Evolutionary conservation across 176 grass and related monocot species (phyloP), one percentile per base, ranked within the genome.

Genomic region (Carex scoparia): DNA sequence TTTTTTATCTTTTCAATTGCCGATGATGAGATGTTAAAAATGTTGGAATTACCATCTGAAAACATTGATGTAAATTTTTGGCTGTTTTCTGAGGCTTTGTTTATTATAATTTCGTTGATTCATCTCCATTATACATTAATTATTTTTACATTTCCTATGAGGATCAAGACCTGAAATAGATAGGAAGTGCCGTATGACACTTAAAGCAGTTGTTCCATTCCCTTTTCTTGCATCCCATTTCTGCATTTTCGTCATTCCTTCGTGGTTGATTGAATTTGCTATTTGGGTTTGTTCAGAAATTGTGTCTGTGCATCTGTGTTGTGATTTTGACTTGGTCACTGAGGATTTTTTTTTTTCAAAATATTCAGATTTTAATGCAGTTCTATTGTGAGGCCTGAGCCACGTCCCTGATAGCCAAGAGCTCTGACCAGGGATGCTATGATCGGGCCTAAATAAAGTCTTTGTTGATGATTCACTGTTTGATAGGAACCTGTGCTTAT

Each of bases 31-130:
- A 87, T 83, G 62, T 53, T 80, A 70, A 85, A 75, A 33, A 90
- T 85, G 89, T 91, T 97, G 95, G 95, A 97, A 97, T 97, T 97
- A 97, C 95, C 95, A 90, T 86, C 95, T 91, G 95, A 97, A 87
- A 62, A 67, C 11, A 16, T 35, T 97, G 94, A 97, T 86, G 92
- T 87, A 49, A 86, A 4, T 9, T 84, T 72, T 82, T 75, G 83
- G 88, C 87, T 92, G 94, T 71, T 87, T 46, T 73, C 92, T 93
- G 94, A 97, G 89, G 87, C 87, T 79, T 67, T 12, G 15, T 7
- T 2, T 65, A 19, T 1, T 23, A 63, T 65, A 16, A 1, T 46
- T 0, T 69, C 65, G 44, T 7, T 11, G 71, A 31, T 54, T 56
- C 13, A 13, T n/a, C 13, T 28, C 37, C 15, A 59, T 14, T 80